Conservation (phyloP, 768 basidiomycete species). For the Termitomyces heimii region DNA sequence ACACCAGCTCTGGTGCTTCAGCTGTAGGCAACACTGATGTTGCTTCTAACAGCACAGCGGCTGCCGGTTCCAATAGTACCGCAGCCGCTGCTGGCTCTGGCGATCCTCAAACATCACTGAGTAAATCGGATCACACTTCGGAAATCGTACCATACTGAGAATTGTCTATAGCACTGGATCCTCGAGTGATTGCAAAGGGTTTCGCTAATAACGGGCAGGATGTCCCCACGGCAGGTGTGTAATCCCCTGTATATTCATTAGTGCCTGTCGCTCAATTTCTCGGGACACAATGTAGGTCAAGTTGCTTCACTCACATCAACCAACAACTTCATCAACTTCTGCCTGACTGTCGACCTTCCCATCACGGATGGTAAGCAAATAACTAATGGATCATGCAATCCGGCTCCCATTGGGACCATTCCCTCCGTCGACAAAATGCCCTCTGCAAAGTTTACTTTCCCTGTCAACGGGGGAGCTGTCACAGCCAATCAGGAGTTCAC, state of each 20-base stretch:
- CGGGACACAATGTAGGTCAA: constrained; percentile 27
- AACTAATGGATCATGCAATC: constrained; percentile 47
- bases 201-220: constrained; percentile 46
- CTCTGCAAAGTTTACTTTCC: constrained; percentile 35
- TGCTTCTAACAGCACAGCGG: constrained; percentile 2
- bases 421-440: constrained; percentile 38
- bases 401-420: constrained; percentile 47
- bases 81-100: constrained; percentile 5
- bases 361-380: constrained; percentile 50
- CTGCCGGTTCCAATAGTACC: constrained; percentile 9
- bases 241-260: neutral
- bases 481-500: constrained; percentile 38
- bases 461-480: constrained; percentile 36
- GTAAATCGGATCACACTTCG: constrained; percentile 18
- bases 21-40: neutral
- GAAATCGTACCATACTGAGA: neutral
- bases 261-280: neutral
- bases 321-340: constrained; percentile 59
- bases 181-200: constrained; percentile 39
- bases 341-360: constrained; percentile 33
- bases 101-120: constrained; percentile 41
- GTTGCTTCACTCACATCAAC: constrained; percentile 43
- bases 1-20: neutral
- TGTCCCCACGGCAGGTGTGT: constrained; percentile 29
- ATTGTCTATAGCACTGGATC: constrained; percentile 41